These are phyloP conservation scores for Aspergillus sp. DNA, from an alignment of 2,329 filamentous ascomycete genomes.

Conservation along the genomic window DNA sequence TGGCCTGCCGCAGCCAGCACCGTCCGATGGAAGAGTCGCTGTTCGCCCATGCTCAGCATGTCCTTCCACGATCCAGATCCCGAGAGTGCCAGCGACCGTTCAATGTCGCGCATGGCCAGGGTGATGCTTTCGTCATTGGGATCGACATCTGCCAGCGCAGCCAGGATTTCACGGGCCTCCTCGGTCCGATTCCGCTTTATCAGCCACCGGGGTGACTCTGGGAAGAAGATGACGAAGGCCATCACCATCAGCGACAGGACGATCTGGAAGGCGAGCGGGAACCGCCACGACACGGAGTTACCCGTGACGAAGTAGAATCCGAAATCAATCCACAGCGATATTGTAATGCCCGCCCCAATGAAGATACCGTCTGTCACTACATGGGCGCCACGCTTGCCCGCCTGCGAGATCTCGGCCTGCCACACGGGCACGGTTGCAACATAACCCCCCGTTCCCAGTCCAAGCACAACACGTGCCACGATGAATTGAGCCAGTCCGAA, in stretches of 20 bases:
- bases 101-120: constrained; percentile 43
- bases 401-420: constrained; percentile 40
- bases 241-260: constrained; percentile 36
- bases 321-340: constrained; percentile 53
- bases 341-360: constrained; percentile 48
- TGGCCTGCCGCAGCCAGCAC: constrained; percentile 36
- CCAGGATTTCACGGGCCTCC: constrained; percentile 36
- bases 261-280: constrained; percentile 45
- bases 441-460: constrained; percentile 47
- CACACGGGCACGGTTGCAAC: constrained; percentile 52
- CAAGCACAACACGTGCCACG: constrained; percentile 48
- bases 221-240: constrained; percentile 36
- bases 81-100: constrained; percentile 44
- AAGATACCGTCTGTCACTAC: constrained; percentile 55
- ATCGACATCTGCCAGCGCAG: constrained; percentile 47
- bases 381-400: constrained; percentile 50
- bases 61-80: constrained; percentile 35
- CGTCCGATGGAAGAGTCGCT: constrained; percentile 38
- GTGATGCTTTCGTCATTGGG: constrained; percentile 40
- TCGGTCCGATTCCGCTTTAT: constrained; percentile 45
- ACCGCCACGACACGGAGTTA: constrained; percentile 46
- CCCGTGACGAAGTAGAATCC: constrained; percentile 43
- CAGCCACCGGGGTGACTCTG: constrained; percentile 50
- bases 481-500: constrained; percentile 48
- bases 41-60: constrained; percentile 42